phyloP scores from a whole-genome alignment of 805 yeast species.

The Saccharomycopsis babjevae region DNA sequence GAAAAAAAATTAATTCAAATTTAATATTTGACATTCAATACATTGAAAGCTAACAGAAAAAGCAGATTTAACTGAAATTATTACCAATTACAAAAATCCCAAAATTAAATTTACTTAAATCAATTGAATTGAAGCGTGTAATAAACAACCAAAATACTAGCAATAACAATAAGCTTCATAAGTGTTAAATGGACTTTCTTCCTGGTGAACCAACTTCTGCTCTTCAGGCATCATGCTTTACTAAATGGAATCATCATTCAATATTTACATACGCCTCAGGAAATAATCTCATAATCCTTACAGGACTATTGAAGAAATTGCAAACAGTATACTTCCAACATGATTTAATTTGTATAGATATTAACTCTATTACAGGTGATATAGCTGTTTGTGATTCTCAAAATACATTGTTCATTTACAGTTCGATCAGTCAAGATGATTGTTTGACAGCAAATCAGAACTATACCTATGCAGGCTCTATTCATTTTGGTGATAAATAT shows the following conservation, averaged over 20 bases:
- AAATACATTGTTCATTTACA: slow-evolving; percentile 34
- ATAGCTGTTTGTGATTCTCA: slow-evolving; percentile 43
- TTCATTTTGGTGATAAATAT: slow-evolving; percentile 36
- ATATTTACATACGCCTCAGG: slow-evolving; percentile 67
- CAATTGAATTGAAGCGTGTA: no score
- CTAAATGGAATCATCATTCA: slow-evolving; percentile 15
- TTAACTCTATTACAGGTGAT: slow-evolving; percentile 51
- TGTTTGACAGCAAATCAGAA: neutral
- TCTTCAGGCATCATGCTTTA: slow-evolving; percentile 8
- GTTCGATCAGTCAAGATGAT: slow-evolving; percentile 11
- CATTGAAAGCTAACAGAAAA: no score
- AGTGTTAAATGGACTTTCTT: slow-evolving; percentile 13
- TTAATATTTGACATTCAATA: neutral
- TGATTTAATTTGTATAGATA: slow-evolving; percentile 58
- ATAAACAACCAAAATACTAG: neutral
- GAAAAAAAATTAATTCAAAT: neutral
- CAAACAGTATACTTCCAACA: slow-evolving; percentile 68
- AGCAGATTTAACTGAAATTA: no score
- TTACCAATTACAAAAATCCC: no score
- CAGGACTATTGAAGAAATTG: slow-evolving; percentile 41
- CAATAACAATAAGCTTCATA: neutral
- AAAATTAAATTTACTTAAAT: no score
- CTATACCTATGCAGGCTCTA: slow-evolving; percentile 18
- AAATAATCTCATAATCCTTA: slow-evolving; percentile 63
- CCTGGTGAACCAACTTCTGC: slow-evolving; percentile 19